A percentile compares a stretch with the other conserved stretches of the same genome.
Evolutionary conservation across 768 basidiomycete genomes (phyloP).

Genomic region (Hysterangium stoloniferum): DNA sequence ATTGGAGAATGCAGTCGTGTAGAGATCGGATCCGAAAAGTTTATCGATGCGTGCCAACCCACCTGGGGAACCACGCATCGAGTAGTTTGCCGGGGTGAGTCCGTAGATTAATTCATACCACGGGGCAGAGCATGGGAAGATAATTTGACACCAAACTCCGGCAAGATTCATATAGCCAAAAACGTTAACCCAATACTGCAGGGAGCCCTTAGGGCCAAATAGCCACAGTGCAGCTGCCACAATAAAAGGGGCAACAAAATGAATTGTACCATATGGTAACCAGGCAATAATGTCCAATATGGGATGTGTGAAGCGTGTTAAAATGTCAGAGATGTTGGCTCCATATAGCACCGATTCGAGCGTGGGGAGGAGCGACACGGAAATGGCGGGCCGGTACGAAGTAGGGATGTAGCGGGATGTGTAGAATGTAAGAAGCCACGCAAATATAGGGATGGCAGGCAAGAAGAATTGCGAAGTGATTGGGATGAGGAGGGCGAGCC

Average conservation of each 20-base stretch:
- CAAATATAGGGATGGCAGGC: constrained; percentile 79
- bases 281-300: constrained; percentile 89
- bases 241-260: constrained; percentile 83
- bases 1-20: constrained; percentile 73
- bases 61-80: constrained; percentile 86
- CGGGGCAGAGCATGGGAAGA: constrained; percentile 89
- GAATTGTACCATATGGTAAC: constrained; percentile 93
- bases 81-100: constrained; percentile 89
- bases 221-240: constrained; percentile 85
- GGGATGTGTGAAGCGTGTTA: constrained; percentile 91
- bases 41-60: constrained; percentile 89
- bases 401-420: constrained; percentile 80
- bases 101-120: constrained; percentile 99
- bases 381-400: constrained; percentile 69
- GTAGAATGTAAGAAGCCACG: constrained; percentile 84
- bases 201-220: constrained; percentile 71
- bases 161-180: constrained; percentile 92
- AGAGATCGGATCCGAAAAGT: constrained; percentile 68
- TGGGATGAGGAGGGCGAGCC: constrained; percentile 65
- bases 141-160: constrained; percentile 82
- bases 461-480: constrained; percentile 87
- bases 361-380: constrained; percentile 89
- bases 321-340: constrained; percentile 94
- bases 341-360: constrained; percentile 94
- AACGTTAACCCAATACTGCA: constrained; percentile 77